phyloP scores from a whole-genome alignment of 495 filamentous ascomycete genomes.

The Lichenothelia convexa region DNA sequence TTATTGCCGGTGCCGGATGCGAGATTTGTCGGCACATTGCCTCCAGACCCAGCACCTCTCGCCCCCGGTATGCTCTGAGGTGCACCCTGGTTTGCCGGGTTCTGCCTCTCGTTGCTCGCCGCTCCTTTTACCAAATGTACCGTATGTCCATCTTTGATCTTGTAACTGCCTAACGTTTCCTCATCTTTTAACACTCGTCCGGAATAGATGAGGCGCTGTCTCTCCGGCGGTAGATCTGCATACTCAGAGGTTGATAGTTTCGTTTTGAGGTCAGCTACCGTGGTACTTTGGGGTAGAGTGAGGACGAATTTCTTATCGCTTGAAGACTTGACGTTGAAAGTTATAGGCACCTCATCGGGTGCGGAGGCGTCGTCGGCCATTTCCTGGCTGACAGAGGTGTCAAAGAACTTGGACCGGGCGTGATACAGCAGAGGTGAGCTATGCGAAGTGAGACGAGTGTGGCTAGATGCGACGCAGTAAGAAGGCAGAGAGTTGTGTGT shows the following conservation, averaged over 20 bases:
- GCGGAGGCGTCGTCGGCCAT: slow-evolving; percentile 39
- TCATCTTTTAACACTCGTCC: slow-evolving; percentile 89
- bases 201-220: slow-evolving; percentile 92
- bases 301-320: slow-evolving; percentile 68
- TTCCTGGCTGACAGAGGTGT: slow-evolving; percentile 2
- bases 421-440: no score
- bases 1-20: slow-evolving; percentile 74
- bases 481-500: no score
- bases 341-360: slow-evolving; percentile 40
- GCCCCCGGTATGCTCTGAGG: no score
- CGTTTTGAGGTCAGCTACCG: slow-evolving; percentile 70
- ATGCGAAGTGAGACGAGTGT: no score
- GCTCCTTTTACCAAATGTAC: slow-evolving; percentile 93
- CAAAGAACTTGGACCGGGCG: no score
- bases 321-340: slow-evolving; percentile 87
- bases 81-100: slow-evolving; percentile 31
- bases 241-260: slow-evolving; percentile 66
- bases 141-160: slow-evolving; percentile 90
- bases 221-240: slow-evolving; percentile 65
- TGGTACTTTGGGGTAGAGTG: slow-evolving; percentile 57
- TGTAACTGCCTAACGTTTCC: slow-evolving; percentile 68
- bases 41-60: slow-evolving; percentile 30
- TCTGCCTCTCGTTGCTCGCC: slow-evolving; percentile 64
- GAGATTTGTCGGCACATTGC: slow-evolving; percentile 68
- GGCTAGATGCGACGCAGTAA: no score